phyloP scores from a whole-genome alignment of 2,329 filamentous ascomycete species.

The Arthrobotrys conoides region DNA sequence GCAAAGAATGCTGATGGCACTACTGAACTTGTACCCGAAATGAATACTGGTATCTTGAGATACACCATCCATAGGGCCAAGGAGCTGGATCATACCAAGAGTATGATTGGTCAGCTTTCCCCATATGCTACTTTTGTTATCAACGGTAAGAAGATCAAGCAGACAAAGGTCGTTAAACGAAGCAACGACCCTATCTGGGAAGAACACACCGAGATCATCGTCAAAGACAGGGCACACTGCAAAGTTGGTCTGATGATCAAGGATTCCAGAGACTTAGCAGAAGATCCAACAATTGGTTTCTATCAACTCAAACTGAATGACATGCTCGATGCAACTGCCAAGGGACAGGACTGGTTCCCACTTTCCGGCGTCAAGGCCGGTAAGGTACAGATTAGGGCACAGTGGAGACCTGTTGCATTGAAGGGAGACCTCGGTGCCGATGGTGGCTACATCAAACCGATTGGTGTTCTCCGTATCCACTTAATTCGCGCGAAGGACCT shows the following conservation, averaged over 20 bases:
- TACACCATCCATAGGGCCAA: conserved; percentile 97
- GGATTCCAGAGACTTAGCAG: conserved; percentile 87
- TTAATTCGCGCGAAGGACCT: conserved; percentile 86
- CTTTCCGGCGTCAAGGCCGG: conserved; percentile 84
- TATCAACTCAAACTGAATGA: conserved; percentile 97
- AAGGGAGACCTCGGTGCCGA: conserved; percentile 79
- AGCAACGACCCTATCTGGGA: conserved; percentile 98
- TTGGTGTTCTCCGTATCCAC: conserved; percentile 95
- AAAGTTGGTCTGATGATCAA: conserved; percentile 94
- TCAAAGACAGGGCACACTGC: conserved; percentile 91
- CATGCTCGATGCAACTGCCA: conserved; percentile 88
- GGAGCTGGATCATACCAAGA: conserved; percentile 92
- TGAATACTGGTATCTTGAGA: conserved; percentile 91
- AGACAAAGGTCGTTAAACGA: conserved; percentile 92
- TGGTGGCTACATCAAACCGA: conserved; percentile 90
- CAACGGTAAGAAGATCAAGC: conserved; percentile 91
- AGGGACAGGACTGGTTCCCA: conserved; percentile 97
- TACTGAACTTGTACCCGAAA: conserved; percentile 83
- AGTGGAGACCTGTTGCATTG: conserved; percentile 95
- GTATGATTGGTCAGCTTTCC: conserved; percentile 88
- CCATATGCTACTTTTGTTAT: conserved; percentile 90
- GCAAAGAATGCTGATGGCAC: conserved; percentile 81
- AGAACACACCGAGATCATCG: conserved; percentile 92
- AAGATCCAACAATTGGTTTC: conserved; percentile 87
- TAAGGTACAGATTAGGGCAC: conserved; percentile 87